These are phyloP conservation scores for Curvularia spicifera DNA, from an alignment of 2,329 filamentous ascomycete species.

Conservation along the genomic window DNA sequence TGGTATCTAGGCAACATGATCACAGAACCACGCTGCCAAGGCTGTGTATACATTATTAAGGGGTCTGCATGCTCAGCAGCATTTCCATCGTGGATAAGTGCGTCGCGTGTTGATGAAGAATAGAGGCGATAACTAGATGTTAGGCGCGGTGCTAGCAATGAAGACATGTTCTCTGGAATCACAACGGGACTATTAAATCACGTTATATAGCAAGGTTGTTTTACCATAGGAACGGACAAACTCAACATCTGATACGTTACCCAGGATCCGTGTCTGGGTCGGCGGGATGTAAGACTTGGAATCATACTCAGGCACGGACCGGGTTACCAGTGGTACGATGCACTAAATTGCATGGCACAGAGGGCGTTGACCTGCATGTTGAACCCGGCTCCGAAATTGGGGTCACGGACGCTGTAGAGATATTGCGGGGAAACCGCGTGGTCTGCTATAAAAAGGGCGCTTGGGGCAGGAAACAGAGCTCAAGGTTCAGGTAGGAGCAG, in stretches of 20 bases:
- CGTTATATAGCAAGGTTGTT: neutral
- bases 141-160: neutral
- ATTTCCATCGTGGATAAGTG: neutral
- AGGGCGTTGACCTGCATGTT: slow-evolving; percentile 15
- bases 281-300: neutral
- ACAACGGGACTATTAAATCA: neutral
- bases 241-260: neutral
- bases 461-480: neutral
- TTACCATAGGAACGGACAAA: neutral
- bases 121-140: neutral
- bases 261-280: neutral
- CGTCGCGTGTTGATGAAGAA: neutral
- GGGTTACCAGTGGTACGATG: slow-evolving; percentile 16
- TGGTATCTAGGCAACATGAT: neutral
- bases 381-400: slow-evolving; percentile 10
- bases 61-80: neutral
- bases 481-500: neutral
- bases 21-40: neutral
- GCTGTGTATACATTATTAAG: neutral
- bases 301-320: slow-evolving; percentile 2
- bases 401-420: neutral
- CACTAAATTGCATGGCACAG: slow-evolving; percentile 6
- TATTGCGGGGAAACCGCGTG: slow-evolving; percentile 4
- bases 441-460: neutral
- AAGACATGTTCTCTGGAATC: neutral